These are phyloP conservation scores for Pyrenochaeta sp. DNA, from an alignment of 2,329 filamentous ascomycete genomes.

Conservation along the genomic window DNA sequence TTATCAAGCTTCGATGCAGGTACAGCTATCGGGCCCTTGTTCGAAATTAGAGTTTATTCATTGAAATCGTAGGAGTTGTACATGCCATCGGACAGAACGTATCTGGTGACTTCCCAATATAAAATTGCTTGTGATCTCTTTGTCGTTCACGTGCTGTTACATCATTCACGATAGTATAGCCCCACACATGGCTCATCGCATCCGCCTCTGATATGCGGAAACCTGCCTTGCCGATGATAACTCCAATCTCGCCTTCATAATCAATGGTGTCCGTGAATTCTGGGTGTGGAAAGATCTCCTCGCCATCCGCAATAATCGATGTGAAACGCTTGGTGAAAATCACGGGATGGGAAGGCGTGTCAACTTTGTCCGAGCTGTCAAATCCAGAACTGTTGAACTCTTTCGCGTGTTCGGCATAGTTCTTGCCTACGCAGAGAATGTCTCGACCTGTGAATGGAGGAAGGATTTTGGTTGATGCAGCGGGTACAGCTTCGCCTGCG, in stretches of 20 bases:
- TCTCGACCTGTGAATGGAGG: constrained; percentile 60
- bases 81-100: constrained; percentile 64
- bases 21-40: constrained; percentile 61
- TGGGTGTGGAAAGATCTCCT: constrained; percentile 57
- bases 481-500: constrained; percentile 42
- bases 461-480: constrained; percentile 53
- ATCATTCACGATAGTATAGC: constrained; percentile 62
- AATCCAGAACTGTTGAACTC: constrained; percentile 66
- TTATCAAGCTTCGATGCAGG: constrained; percentile 56
- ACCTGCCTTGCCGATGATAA: constrained; percentile 63
- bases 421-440: constrained; percentile 65
- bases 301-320: constrained; percentile 60
- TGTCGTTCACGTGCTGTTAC: constrained; percentile 34
- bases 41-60: background rate
- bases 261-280: constrained; percentile 61
- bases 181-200: constrained; percentile 64
- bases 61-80: background rate
- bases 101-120: constrained; percentile 65
- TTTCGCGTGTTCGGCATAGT: constrained; percentile 65
- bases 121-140: constrained; percentile 65
- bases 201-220: constrained; percentile 55
- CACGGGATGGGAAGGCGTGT: constrained; percentile 62
- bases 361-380: constrained; percentile 64
- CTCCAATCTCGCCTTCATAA: constrained; percentile 66
- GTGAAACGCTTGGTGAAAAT: constrained; percentile 66